These are phyloP conservation scores for Rhizopogon vinicolor DNA, from an alignment of 768 basidiomycete genomes.

Conservation along the genomic window DNA sequence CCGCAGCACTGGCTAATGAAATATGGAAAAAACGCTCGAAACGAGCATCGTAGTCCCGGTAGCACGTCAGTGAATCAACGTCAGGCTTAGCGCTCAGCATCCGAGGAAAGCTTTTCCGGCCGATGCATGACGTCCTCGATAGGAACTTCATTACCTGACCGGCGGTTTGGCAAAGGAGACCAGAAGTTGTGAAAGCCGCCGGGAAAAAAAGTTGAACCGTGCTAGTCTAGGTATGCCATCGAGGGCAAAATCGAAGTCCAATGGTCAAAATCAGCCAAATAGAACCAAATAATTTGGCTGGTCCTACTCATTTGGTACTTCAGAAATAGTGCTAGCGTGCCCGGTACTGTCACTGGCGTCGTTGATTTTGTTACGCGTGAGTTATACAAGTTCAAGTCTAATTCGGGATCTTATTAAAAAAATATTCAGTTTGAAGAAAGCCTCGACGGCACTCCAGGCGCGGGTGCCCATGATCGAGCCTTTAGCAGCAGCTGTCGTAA, in stretches of 20 bases:
- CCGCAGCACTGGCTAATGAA: background rate
- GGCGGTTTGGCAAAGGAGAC: too few relatives aligned
- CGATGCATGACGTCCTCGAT: background rate
- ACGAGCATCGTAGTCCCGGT: background rate
- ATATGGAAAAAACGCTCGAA: background rate
- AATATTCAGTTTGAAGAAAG: background rate
- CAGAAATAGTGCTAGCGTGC: too few relatives aligned
- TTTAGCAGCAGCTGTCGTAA: constrained; percentile 49
- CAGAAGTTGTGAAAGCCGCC: too few relatives aligned
- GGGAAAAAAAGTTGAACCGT: too few relatives aligned
- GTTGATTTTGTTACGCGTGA: background rate
- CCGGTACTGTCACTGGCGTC: background rate
- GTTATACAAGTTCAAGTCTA: background rate
- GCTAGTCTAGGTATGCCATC: too few relatives aligned
- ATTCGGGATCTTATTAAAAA: too few relatives aligned
- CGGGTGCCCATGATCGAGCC: constrained; percentile 59
- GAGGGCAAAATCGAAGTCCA: too few relatives aligned
- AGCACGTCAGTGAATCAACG: background rate
- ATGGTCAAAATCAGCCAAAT: background rate
- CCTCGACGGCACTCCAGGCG: constrained; percentile 16
- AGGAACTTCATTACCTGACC: too few relatives aligned
- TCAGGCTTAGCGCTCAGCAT: background rate
- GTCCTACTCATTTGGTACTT: too few relatives aligned
- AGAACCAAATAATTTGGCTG: background rate
- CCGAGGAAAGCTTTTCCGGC: background rate